Evolutionary conservation across 768 basidiomycete species (phyloP).

Genomic region (Melanogaster broomeanus): DNA sequence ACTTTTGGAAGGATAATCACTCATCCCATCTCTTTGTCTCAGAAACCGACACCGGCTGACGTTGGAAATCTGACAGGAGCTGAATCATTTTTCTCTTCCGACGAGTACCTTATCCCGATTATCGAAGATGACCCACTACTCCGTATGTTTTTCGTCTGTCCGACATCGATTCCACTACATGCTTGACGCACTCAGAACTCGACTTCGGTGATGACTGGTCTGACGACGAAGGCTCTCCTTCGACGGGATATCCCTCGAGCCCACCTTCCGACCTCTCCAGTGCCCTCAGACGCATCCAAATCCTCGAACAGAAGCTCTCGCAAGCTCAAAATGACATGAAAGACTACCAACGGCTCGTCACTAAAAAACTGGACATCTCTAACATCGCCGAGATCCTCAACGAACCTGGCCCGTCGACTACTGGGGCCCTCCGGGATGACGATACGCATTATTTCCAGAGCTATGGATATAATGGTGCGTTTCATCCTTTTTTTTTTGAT

Average conservation of each 20-base stretch:
- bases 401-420: slow-evolving; percentile 31
- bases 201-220: slow-evolving; percentile 73
- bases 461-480: slow-evolving; percentile 82
- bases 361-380: slow-evolving; percentile 50
- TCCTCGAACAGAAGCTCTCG: slow-evolving; percentile 63
- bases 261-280: slow-evolving; percentile 31
- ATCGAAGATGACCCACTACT: slow-evolving; percentile 88
- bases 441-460: slow-evolving; percentile 94
- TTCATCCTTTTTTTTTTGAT: not conserved
- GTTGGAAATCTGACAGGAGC: slow-evolving; percentile 49
- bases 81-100: slow-evolving; percentile 68
- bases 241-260: slow-evolving; percentile 6
- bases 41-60: slow-evolving; percentile 56
- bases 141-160: slow-evolving; percentile 51
- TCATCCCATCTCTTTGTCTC: slow-evolving; percentile 8
- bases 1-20: not conserved
- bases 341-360: slow-evolving; percentile 64
- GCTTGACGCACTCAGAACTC: slow-evolving; percentile 46
- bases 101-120: slow-evolving; percentile 80
- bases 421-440: slow-evolving; percentile 59
- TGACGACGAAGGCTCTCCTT: slow-evolving; percentile 57
- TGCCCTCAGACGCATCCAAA: slow-evolving; percentile 49
- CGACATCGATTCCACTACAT: not conserved
- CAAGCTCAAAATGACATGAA: slow-evolving; percentile 58
- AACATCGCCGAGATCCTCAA: slow-evolving; percentile 44